Evolutionary conservation across 257 asterid species (phyloP), one percentile per base, ranked within the genome.

Genomic region (Fraxinus cuspidata): DNA sequence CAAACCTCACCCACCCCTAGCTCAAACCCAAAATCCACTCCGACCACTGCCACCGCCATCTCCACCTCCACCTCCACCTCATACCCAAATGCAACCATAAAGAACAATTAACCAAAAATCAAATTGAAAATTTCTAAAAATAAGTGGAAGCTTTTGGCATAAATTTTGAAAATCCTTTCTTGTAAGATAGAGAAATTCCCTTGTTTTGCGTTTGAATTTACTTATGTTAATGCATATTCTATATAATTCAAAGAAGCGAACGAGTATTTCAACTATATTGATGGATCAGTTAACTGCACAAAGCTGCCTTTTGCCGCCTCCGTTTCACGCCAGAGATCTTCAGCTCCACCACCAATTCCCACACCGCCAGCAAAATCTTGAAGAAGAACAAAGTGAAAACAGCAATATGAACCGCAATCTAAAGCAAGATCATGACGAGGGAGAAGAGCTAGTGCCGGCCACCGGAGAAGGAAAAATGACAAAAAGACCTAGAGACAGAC

Each of bases 231-330:
- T 40, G 51, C 34, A 76, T 37, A 47, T 2, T 47, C n/a, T 47
- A n/a, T 16, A 13, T 3, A 47, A 47, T 47, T 47, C 13, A n/a
- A 47, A 47, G 56, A 13, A 13, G 23, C 21, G 73, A 58, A 38
- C 74, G 27, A n/a, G 56, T 47, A 47, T 47, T 47, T 47, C 18
- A 47, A 82, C 69, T 60, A 74, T 19, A 71, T 58, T 11, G 2
- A 94, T 92, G 97, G 98, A 92, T 87, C 97, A 83, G 74, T 83
- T 91, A 49, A 4, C 88, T 71, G 87, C 96, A 70, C 97, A 92
- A 51, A 93, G 96, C 70, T 97, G 92, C 38, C 84, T 92, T 70
- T 84, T 92, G 7, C 97, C 97, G n/a, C 97, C 97, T 25, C 97
- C 96, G 31, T 94, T 94, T 25, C 89, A 82, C 81, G 76, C 83